Percentiles rank a stretch among this genome's conserved stretches.
Conservation (phyloP, 2,329 filamentous ascomycete genomes). For the Clonostachys rosea region DNA sequence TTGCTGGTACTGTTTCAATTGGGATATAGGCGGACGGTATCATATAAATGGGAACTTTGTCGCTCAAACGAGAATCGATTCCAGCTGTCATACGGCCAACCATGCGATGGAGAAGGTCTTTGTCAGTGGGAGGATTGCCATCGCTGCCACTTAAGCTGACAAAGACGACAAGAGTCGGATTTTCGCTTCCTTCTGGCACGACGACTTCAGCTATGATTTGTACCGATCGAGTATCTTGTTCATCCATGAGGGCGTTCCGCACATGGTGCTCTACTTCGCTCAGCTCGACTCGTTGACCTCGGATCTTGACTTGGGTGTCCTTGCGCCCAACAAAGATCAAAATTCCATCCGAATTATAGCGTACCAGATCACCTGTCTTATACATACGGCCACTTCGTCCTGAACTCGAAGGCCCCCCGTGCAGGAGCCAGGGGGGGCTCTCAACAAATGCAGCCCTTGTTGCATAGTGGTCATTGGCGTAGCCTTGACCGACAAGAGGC, state of each 20-base stretch:
- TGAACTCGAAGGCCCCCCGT: conserved; percentile 9
- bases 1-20: not conserved
- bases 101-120: not conserved
- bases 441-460: conserved; percentile 46
- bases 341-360: conserved; percentile 72
- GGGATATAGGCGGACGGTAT: not conserved
- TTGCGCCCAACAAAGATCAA: conserved; percentile 68
- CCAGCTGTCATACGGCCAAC: not conserved
- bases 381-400: conserved; percentile 64
- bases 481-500: conserved; percentile 68
- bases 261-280: conserved; percentile 61
- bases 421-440: conserved; percentile 46
- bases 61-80: not conserved
- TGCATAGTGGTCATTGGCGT: conserved; percentile 44
- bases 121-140: not conserved
- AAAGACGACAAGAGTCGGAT: not conserved
- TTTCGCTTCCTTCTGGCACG: not conserved
- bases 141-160: not conserved
- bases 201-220: not conserved
- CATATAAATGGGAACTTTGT: conserved; percentile 1
- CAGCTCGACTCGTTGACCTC: conserved; percentile 75
- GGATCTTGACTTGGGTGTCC: conserved; percentile 78
- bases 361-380: conserved; percentile 75
- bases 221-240: not conserved
- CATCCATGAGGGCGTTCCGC: not conserved